Evolutionary conservation across 352 stramenopile species (phyloP).

Genomic region (Globisporangium irregulare): DNA sequence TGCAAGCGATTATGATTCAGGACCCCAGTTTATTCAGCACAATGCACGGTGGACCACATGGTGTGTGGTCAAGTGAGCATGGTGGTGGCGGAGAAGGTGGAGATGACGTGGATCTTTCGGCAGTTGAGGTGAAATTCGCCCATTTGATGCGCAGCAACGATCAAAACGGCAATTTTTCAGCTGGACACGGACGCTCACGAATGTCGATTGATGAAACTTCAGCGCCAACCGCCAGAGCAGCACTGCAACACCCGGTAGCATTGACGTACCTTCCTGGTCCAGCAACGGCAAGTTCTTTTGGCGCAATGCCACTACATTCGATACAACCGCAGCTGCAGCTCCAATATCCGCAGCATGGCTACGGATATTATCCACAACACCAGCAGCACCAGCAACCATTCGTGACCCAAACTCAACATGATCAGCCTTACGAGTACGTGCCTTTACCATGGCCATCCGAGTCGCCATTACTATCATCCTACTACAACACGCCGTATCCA

Average conservation of each 20-base stretch:
- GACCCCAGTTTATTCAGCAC: conserved; percentile 68
- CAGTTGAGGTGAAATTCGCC: conserved; percentile 75
- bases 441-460: neutral
- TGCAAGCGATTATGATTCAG: conserved; percentile 68
- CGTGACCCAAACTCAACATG: conserved; percentile 3
- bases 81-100: conserved; percentile 22
- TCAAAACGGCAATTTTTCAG: conserved; percentile 16
- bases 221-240: neutral
- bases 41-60: conserved; percentile 31
- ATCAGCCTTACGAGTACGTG: neutral
- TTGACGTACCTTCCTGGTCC: neutral
- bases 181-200: neutral
- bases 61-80: neutral
- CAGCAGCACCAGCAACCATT: conserved; percentile 24
- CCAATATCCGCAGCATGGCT: conserved; percentile 19
- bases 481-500: conserved; percentile 8
- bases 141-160: conserved; percentile 76
- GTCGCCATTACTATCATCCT: neutral
- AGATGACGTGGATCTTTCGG: conserved; percentile 69
- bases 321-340: conserved; percentile 1
- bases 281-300: neutral
- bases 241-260: neutral
- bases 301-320: neutral
- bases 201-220: neutral
- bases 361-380: conserved; percentile 24